These are phyloP conservation scores for Apiospora arundinis DNA, from an alignment of 2,329 filamentous ascomycete species.

Conservation along the genomic window DNA sequence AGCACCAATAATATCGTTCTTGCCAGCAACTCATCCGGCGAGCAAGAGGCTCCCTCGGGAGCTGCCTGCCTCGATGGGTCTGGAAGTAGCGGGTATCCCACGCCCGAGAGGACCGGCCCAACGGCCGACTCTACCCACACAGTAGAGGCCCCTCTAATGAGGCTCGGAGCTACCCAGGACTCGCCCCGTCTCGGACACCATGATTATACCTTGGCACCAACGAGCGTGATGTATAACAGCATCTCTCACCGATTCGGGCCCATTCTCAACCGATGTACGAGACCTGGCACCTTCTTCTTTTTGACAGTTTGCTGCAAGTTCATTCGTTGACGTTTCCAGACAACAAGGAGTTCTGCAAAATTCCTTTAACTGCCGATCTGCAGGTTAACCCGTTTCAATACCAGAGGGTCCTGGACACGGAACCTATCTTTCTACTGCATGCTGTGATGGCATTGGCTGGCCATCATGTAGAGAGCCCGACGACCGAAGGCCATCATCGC, in stretches of 20 bases:
- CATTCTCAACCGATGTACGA: neutral
- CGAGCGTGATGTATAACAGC: neutral
- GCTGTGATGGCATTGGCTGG: slow-evolving; percentile 23
- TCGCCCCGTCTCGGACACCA: neutral
- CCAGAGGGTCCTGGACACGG: neutral
- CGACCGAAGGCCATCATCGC: neutral
- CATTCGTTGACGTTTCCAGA: neutral
- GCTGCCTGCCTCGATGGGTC: no score
- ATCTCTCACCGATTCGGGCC: neutral
- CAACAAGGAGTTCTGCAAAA: slow-evolving; percentile 23
- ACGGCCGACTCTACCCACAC: no score
- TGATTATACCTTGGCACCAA: neutral
- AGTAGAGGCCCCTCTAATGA: no score
- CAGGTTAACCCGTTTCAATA: slow-evolving; percentile 23
- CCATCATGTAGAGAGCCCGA: slow-evolving; percentile 17
- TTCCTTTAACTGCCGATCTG: slow-evolving; percentile 21
- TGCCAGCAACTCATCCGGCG: no score
- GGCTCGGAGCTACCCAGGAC: neutral
- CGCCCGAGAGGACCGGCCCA: no score
- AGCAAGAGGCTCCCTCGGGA: no score
- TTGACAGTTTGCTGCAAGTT: neutral
- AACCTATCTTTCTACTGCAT: slow-evolving; percentile 15
- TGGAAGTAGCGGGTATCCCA: no score
- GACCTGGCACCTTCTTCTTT: no score
- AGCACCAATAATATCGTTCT: no score